These are phyloP conservation scores for Penicillium vulpinum DNA, from an alignment of 2,329 filamentous ascomycete genomes.

Conservation along the genomic window DNA sequence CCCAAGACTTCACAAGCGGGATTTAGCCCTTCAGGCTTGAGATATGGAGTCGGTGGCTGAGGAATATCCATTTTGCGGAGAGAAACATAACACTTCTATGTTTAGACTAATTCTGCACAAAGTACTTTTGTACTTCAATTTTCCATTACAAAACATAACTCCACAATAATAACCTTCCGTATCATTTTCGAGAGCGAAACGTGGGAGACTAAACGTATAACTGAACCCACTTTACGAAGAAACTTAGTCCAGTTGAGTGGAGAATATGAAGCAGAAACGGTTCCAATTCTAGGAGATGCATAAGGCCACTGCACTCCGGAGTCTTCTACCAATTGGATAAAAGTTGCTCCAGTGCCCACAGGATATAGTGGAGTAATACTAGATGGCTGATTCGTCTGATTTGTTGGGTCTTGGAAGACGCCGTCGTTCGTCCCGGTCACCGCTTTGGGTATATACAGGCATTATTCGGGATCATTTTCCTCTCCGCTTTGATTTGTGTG, in stretches of 20 bases:
- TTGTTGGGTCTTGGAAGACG: neutral
- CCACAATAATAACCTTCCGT: neutral
- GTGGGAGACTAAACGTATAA: neutral
- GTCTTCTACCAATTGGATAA: neutral
- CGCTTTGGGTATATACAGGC: neutral
- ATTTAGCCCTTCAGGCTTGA: neutral
- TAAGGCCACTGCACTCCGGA: constrained; percentile 1
- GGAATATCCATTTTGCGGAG: neutral
- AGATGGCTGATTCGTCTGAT: neutral
- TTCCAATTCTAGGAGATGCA: constrained; percentile 1
- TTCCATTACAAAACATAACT: neutral
- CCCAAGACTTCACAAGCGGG: neutral
- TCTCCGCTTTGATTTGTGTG: neutral
- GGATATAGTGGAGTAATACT: neutral
- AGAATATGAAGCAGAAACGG: neutral
- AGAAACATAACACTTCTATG: neutral
- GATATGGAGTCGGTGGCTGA: constrained; percentile 6
- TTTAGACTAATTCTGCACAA: too few relatives aligned
- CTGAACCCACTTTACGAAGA: constrained; percentile 3
- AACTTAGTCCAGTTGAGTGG: neutral
- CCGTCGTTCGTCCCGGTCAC: constrained; percentile 3
- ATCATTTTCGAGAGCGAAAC: constrained; percentile 2
- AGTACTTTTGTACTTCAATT: neutral
- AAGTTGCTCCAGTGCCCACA: neutral
- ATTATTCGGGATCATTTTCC: neutral